Conservation (phyloP, 129 eudicot species). For the Arctium lappa region DNA sequence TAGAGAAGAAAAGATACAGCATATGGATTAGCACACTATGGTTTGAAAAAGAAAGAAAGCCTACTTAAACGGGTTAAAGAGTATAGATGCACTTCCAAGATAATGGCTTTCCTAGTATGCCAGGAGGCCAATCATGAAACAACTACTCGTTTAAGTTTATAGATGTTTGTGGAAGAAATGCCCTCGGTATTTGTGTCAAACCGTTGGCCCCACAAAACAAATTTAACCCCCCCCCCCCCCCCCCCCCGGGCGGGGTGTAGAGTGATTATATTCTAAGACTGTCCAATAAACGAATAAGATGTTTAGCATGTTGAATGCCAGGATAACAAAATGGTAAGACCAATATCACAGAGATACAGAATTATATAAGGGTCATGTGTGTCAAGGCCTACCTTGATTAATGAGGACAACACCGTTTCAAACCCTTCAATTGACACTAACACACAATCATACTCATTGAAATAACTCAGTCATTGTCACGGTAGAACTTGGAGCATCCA, state of each 20-base stretch:
- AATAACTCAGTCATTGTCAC: background rate
- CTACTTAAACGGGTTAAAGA: no score
- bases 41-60: no score
- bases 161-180: background rate
- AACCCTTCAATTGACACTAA: background rate
- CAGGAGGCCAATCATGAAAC: background rate
- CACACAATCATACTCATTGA: background rate
- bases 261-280: background rate
- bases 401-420: background rate
- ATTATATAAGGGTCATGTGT: background rate
- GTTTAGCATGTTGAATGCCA: background rate
- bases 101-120: background rate
- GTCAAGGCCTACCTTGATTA: background rate
- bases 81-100: no score
- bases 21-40: no score
- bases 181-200: background rate
- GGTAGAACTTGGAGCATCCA: background rate
- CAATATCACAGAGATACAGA: background rate
- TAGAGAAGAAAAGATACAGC: background rate
- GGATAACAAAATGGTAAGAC: background rate
- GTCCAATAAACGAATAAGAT: background rate
- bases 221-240: background rate
- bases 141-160: background rate
- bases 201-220: background rate
- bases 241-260: no score